Percentiles rank a stretch among this genome's conserved stretches.
Evolutionary conservation across 2,329 filamentous ascomycete genomes (phyloP).

Genomic region (Alternaria hordeiaustralica): DNA sequence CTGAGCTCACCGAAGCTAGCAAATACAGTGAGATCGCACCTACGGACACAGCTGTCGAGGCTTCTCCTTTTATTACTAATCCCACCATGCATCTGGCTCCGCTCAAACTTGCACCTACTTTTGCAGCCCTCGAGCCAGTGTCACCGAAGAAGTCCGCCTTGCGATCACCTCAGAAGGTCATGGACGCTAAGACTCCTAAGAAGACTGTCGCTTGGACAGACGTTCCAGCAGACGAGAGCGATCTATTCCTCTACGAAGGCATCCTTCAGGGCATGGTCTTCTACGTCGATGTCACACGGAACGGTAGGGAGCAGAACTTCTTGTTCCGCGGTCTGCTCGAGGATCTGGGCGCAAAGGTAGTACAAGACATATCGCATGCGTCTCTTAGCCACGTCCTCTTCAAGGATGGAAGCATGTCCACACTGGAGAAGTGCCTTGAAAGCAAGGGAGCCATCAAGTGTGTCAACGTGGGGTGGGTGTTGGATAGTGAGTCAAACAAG

Average conservation of each 20-base stretch:
- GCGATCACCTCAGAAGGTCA: conserved; percentile 43
- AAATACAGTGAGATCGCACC: conserved; percentile 19
- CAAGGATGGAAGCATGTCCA: conserved; percentile 83
- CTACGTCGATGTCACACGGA: conserved; percentile 81
- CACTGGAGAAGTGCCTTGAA: conserved; percentile 79
- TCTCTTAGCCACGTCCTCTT: conserved; percentile 89
- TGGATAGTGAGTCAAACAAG: conserved; percentile 62
- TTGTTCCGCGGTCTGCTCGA: conserved; percentile 80
- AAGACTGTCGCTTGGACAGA: conserved; percentile 45
- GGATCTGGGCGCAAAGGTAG: conserved; percentile 81
- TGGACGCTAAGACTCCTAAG: conserved; percentile 42
- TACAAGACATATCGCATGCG: conserved; percentile 70
- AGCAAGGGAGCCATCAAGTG: conserved; percentile 78
- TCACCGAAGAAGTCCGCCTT: conserved; percentile 44
- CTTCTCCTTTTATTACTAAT: conserved; percentile 11
- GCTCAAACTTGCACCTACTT: conserved; percentile 13
- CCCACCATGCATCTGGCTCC: conserved; percentile 25
- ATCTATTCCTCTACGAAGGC: conserved; percentile 31
- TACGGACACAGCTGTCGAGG: conserved; percentile 20
- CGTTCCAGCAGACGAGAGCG: conserved; percentile 27
- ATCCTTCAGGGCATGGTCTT: conserved; percentile 69
- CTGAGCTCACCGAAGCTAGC: conserved; percentile 19
- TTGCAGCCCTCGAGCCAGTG: conserved; percentile 17
- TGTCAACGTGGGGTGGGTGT: conserved; percentile 86
- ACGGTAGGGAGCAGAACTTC: conserved; percentile 65